Percentiles rank a stretch among this genome's conserved stretches.
phyloP scores from a whole-genome alignment of 1,284 basidiomycete species.

The Fomitopsis schrenkii region DNA sequence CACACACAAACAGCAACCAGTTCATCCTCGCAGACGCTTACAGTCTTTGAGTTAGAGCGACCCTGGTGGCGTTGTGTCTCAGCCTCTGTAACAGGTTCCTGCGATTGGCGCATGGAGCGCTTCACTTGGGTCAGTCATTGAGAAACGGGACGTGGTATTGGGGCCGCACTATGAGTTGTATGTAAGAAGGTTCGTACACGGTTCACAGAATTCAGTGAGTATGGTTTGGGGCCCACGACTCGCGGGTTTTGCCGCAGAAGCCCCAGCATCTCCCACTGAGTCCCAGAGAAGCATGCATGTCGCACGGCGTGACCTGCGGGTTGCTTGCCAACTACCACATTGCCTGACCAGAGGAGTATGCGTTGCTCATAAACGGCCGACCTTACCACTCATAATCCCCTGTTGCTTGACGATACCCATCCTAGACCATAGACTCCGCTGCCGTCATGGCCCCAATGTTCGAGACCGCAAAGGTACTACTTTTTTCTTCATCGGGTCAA shows the following conservation, averaged over 20 bases:
- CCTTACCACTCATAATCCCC: neutral
- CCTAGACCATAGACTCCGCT: neutral
- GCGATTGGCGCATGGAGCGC: neutral
- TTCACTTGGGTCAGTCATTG: neutral
- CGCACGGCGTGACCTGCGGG: neutral
- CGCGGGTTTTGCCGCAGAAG: neutral
- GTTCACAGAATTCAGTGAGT: neutral
- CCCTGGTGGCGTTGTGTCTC: neutral
- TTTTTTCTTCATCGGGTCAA: neutral
- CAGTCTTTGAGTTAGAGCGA: neutral
- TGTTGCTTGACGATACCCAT: neutral
- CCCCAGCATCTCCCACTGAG: neutral
- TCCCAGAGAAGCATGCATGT: neutral
- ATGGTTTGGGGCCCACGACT: neutral
- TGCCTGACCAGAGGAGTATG: neutral
- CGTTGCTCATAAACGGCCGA: neutral
- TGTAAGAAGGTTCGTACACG: neutral
- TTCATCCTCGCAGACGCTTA: neutral
- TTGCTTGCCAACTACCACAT: neutral
- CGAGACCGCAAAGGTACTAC: constrained; percentile 68
- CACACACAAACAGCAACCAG: neutral
- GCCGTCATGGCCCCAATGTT: constrained; percentile 67
- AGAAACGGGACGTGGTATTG: too few species aligned
- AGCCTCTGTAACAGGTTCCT: neutral
- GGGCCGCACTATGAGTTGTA: neutral